These are phyloP conservation scores for Beauveria pseudobassiana DNA, from an alignment of 2,329 filamentous ascomycete genomes.

Conservation along the genomic window DNA sequence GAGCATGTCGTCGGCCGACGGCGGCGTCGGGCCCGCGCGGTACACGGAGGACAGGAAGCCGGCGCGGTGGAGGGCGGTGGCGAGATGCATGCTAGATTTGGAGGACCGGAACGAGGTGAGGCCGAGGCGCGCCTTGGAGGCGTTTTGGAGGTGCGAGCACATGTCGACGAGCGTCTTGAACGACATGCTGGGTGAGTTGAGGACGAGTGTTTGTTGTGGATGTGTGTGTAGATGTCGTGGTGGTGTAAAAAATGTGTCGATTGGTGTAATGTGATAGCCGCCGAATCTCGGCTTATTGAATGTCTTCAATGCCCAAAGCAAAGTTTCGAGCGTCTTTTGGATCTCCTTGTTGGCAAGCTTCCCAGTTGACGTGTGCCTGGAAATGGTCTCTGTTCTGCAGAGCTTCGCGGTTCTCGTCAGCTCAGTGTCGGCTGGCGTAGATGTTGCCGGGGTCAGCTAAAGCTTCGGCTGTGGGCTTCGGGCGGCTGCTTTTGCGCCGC, in stretches of 20 bases:
- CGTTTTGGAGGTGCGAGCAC: conserved; percentile 89
- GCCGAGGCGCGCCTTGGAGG: conserved; percentile 72
- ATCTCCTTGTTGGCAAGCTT: too few relatives aligned
- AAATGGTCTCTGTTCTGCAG: not conserved
- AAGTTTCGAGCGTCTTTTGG: not conserved
- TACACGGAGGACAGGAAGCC: conserved; percentile 78
- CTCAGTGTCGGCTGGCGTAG: too few relatives aligned
- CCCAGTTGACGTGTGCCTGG: not conserved
- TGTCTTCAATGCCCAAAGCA: too few relatives aligned
- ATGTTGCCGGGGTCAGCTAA: too few relatives aligned
- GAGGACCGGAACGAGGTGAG: conserved; percentile 76
- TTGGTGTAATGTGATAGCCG: not conserved
- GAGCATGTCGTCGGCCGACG: conserved; percentile 37
- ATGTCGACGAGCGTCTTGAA: conserved; percentile 69
- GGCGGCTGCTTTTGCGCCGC: not conserved
- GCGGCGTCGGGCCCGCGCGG: conserved; percentile 54
- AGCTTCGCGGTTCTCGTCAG: not conserved
- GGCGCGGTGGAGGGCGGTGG: conserved; percentile 70
- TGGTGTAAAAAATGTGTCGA: too few relatives aligned
- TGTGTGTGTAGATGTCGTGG: not conserved
- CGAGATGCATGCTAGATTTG: conserved; percentile 70
- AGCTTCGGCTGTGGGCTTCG: not conserved
- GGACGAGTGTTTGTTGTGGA: not conserved
- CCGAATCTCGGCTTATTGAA: too few relatives aligned
- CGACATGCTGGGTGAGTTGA: conserved; percentile 25